Evolutionary conservation across 1,139 yeast genomes (phyloP).

Genomic region (Sugiyamaella sp.): DNA sequence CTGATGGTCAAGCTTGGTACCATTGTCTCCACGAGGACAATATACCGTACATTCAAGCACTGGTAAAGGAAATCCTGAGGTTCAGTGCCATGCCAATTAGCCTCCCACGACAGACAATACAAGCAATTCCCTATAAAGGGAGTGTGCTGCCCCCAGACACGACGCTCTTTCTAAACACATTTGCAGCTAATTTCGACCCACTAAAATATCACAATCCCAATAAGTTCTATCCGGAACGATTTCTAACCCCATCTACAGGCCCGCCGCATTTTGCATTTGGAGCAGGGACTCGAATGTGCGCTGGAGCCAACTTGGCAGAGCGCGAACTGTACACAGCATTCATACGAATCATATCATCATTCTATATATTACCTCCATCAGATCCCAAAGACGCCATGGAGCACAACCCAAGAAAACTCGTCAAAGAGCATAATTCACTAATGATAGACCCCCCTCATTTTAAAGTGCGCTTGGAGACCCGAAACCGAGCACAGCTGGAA

Average conservation of each 20-base stretch:
- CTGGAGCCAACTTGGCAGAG: slow-evolving; percentile 64
- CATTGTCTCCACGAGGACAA: slow-evolving; percentile 44
- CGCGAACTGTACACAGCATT: slow-evolving; percentile 60
- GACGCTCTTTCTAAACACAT: slow-evolving; percentile 64
- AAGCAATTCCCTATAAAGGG: slow-evolving; percentile 45
- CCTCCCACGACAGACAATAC: slow-evolving; percentile 63
- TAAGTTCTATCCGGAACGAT: slow-evolving; percentile 61
- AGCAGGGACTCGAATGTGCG: slow-evolving; percentile 69
- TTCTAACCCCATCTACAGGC: slow-evolving; percentile 47
- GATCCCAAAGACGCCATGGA: slow-evolving; percentile 35
- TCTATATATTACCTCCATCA: slow-evolving; percentile 49
- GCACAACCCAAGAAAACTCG: slow-evolving; percentile 30
- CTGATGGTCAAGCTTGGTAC: slow-evolving; percentile 52
- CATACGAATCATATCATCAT: slow-evolving; percentile 47
- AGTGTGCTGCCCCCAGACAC: slow-evolving; percentile 58
- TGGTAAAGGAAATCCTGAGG: slow-evolving; percentile 65
- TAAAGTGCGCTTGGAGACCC: slow-evolving; percentile 31
- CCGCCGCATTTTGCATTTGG: slow-evolving; percentile 65
- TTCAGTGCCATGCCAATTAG: slow-evolving; percentile 69
- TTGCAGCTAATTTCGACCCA: slow-evolving; percentile 70
- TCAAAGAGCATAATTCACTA: slow-evolving; percentile 32
- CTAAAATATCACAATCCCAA: slow-evolving; percentile 50
- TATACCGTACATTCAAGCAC: slow-evolving; percentile 57
- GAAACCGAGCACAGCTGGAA: slow-evolving; percentile 21
- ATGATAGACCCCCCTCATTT: slow-evolving; percentile 36